Evolutionary conservation across 176 grass and related monocot genomes (phyloP).

Genomic region (Paspalum vaginatum): DNA sequence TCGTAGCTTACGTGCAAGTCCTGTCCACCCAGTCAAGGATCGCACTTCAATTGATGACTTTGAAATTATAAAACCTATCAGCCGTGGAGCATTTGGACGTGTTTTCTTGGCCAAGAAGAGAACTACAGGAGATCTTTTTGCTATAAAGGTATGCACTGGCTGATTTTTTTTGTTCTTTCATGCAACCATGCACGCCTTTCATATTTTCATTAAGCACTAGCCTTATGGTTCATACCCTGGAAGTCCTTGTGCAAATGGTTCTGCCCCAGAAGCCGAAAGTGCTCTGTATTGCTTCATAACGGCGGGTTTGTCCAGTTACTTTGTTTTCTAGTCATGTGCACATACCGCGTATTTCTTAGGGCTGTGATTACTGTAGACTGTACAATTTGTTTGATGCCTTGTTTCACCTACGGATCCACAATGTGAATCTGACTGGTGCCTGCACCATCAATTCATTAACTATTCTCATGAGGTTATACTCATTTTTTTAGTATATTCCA

Average conservation of each 20-base stretch:
- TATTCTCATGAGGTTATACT: background rate
- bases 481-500: too few species aligned
- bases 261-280: background rate
- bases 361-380: background rate
- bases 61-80: constrained; percentile 99
- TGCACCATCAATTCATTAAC: background rate
- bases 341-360: constrained; percentile 17
- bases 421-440: constrained; percentile 18
- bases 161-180: constrained; percentile 22
- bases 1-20: constrained; percentile 90
- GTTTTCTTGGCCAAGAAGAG: constrained; percentile 99
- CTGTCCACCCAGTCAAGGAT: constrained; percentile 93
- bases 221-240: background rate
- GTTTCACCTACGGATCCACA: background rate
- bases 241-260: background rate
- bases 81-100: constrained; percentile 96
- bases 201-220: background rate
- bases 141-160: constrained; percentile 81
- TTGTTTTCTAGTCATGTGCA: constrained; percentile 7
- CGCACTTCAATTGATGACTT: constrained; percentile 99
- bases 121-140: constrained; percentile 98
- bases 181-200: background rate
- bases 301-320: background rate
- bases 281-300: background rate
- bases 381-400: background rate